Conservation (phyloP, 768 basidiomycete genomes). For the Boletus pseudopeckii region DNA sequence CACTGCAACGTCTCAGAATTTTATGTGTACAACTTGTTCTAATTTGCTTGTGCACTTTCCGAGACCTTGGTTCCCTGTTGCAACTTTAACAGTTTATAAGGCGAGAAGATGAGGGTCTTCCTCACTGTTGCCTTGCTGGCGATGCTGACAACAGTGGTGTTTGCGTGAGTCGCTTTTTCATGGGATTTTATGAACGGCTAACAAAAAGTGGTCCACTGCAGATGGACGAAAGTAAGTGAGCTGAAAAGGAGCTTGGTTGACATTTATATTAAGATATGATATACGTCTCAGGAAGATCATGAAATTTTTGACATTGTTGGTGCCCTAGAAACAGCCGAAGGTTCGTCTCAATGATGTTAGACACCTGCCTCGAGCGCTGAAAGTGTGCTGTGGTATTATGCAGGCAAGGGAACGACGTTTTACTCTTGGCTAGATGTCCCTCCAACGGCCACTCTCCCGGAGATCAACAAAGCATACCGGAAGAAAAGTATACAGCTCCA, state of each 20-base stretch:
- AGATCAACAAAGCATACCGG: constrained; percentile 88
- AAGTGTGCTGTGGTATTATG: neutral
- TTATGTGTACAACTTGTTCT: neutral
- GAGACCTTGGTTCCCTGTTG: neutral
- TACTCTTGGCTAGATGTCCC: constrained; percentile 91
- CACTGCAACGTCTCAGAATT: neutral
- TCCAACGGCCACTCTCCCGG: constrained; percentile 63
- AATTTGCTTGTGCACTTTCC: neutral
- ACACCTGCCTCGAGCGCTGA: constrained; percentile 1
- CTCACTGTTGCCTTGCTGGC: constrained; percentile 48
- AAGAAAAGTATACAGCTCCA: constrained; percentile 88
- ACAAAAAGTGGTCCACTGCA: constrained; percentile 25
- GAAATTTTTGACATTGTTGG: constrained; percentile 94
- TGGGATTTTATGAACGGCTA: neutral
- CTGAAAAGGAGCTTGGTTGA: neutral
- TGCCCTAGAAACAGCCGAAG: constrained; percentile 77
- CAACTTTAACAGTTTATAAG: neutral
- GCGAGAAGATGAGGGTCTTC: constrained; percentile 47
- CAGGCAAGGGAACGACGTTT: constrained; percentile 88
- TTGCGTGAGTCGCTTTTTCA: constrained; percentile 50
- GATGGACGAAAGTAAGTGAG: constrained; percentile 66
- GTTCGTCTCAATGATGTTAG: constrained; percentile 33
- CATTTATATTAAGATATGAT: constrained; percentile 4
- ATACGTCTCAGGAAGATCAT: constrained; percentile 70
- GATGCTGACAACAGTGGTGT: constrained; percentile 47